A percentile compares a stretch with the other conserved stretches of the same genome.
phyloP scores from a whole-genome alignment of 345 rosid genomes.

The Linum lewisii region DNA sequence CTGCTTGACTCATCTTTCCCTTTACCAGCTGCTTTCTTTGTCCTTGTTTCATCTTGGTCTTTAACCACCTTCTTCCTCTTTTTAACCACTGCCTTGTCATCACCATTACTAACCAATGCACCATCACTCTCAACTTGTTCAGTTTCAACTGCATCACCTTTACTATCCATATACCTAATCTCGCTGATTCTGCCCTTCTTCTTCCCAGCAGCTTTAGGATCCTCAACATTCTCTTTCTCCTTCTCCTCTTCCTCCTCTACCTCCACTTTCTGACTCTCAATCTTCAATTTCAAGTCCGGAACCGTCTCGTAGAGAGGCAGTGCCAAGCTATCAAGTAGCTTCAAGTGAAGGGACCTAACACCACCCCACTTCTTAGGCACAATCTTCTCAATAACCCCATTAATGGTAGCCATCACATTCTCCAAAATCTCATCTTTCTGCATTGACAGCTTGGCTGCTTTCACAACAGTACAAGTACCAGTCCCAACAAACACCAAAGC shows the following conservation, averaged over 20 bases:
- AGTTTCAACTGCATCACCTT: slow-evolving; percentile 7
- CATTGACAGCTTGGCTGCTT: slow-evolving; percentile 58
- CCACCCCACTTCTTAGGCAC: slow-evolving; percentile 65
- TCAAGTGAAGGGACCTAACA: slow-evolving; percentile 63
- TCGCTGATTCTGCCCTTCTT: slow-evolving; percentile 71
- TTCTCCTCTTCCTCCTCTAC: slow-evolving; percentile 12
- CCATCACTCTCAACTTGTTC: slow-evolving; percentile 20
- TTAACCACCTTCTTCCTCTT: slow-evolving; percentile 6
- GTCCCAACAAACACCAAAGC: slow-evolving; percentile 50
- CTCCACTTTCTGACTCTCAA: slow-evolving; percentile 27
- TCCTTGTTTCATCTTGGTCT: slow-evolving; percentile 10
- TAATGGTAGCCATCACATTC: slow-evolving; percentile 50
- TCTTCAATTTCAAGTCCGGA: slow-evolving; percentile 62
- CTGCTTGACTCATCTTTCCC: neutral
- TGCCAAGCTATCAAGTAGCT: slow-evolving; percentile 58
- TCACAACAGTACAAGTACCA: slow-evolving; percentile 64
- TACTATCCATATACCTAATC: slow-evolving; percentile 65
- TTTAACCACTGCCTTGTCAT: slow-evolving; percentile 12
- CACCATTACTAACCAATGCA: slow-evolving; percentile 5
- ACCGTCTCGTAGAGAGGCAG: slow-evolving; percentile 61
- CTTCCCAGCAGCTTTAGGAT: slow-evolving; percentile 28
- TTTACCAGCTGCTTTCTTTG: slow-evolving; percentile 20
- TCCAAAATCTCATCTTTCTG: slow-evolving; percentile 28
- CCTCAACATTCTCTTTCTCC: slow-evolving; percentile 12
- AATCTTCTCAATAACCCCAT: slow-evolving; percentile 40